Percentiles rank a stretch among this genome's conserved stretches.
phyloP scores from a whole-genome alignment of 106 monocot species.

The Iris macrosiphon region DNA sequence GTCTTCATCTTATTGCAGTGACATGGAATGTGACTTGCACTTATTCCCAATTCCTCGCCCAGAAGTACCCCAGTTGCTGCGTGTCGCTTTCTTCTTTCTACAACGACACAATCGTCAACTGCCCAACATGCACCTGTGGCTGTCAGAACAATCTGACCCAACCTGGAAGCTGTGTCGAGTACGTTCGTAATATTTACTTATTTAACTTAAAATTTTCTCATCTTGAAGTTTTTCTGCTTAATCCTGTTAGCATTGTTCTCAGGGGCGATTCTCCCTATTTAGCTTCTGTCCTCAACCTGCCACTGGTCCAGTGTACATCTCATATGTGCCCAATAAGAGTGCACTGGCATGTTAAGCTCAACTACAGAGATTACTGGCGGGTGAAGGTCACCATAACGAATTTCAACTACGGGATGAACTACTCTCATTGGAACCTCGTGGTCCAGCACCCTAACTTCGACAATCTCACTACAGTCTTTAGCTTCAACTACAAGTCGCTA shows the following conservation, averaged over 20 bases:
- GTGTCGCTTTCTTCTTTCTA: slow-evolving; percentile 97
- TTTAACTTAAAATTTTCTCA: too few species aligned
- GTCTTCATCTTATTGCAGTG: too few species aligned
- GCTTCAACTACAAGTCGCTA: slow-evolving; percentile 55
- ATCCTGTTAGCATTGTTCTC: too few species aligned
- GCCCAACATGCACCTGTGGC: slow-evolving; percentile 82
- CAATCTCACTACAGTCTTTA: slow-evolving; percentile 50
- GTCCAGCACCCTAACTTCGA: slow-evolving; percentile 60
- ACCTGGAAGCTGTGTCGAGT: slow-evolving; percentile 92
- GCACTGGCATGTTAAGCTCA: slow-evolving; percentile 72
- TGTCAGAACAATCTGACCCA: slow-evolving; percentile 64
- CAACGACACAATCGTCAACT: slow-evolving; percentile 79
- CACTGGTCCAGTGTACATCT: slow-evolving; percentile 60
- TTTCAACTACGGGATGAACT: slow-evolving; percentile 69
- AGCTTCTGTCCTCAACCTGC: too few species aligned
- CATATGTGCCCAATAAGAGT: slow-evolving; percentile 69
- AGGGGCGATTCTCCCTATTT: too few species aligned
- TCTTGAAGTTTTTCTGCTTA: too few species aligned
- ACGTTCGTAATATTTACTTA: too few species aligned
- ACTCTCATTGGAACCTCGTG: slow-evolving; percentile 63
- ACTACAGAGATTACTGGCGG: slow-evolving; percentile 53
- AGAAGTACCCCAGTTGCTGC: slow-evolving; percentile 79
- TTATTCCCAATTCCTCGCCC: slow-evolving; percentile 80
- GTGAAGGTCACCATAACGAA: slow-evolving; percentile 62
- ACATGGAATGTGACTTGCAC: slow-evolving; percentile 95